These are phyloP conservation scores for Russula griseocarnosa DNA, from an alignment of 768 basidiomycete species.

Conservation along the genomic window DNA sequence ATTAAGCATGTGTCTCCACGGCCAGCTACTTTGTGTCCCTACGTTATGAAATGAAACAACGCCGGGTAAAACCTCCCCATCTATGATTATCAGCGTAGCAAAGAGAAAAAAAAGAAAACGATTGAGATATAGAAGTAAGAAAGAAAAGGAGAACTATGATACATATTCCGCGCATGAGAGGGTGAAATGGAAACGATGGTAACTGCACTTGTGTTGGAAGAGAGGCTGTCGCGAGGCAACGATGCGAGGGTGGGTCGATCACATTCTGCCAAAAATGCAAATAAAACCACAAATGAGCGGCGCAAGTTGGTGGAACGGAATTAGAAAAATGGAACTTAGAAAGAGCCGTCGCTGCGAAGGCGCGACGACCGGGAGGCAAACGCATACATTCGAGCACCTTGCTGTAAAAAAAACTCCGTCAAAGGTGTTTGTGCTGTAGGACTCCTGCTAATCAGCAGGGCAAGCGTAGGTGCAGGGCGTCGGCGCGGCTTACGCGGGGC, in stretches of 20 bases:
- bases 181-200: background rate
- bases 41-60: conserved; percentile 14
- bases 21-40: conserved; percentile 24
- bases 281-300: conserved; percentile 19
- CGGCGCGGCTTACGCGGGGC: conserved; percentile 61
- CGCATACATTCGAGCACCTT: conserved; percentile 55
- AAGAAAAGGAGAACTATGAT: conserved; percentile 7
- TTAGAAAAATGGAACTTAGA: conserved; percentile 26
- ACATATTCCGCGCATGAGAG: conserved; percentile 17
- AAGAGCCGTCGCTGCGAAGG: conserved; percentile 23
- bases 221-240: conserved; percentile 3
- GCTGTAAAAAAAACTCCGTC: conserved; percentile 54
- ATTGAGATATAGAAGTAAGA: conserved; percentile 1
- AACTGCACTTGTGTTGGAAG: conserved; percentile 7
- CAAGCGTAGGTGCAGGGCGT: conserved; percentile 14
- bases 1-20: conserved; percentile 19
- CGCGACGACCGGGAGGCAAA: conserved; percentile 39
- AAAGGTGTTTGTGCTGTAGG: conserved; percentile 46
- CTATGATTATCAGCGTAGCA: conserved; percentile 22
- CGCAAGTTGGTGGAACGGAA: conserved; percentile 2
- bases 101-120: conserved; percentile 12
- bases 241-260: conserved; percentile 8
- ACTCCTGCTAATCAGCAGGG: conserved; percentile 23
- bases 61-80: conserved; percentile 19
- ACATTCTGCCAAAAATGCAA: conserved; percentile 23